Conservation (phyloP, 192 early-diverging fungal species). For the Jimgerdemannia lactiflua region DNA sequence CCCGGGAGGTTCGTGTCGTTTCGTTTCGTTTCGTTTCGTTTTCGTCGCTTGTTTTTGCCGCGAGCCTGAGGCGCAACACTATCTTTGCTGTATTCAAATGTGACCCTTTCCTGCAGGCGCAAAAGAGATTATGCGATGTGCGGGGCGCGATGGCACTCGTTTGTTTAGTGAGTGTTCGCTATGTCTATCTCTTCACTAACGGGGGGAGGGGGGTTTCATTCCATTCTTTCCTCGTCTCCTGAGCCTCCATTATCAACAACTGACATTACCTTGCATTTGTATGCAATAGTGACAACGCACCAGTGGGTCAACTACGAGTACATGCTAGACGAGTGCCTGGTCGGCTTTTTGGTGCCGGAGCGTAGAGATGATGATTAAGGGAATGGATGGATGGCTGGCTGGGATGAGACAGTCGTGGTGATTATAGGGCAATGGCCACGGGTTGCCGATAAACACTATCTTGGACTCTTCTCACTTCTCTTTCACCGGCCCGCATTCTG, state of each 20-base stretch:
- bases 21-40: background rate
- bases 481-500: no score
- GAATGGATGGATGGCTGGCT: no score
- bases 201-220: background rate
- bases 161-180: constrained; percentile 66
- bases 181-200: background rate
- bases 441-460: no score
- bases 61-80: constrained; percentile 38
- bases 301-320: constrained; percentile 95
- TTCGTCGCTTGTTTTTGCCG: constrained; percentile 4
- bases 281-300: constrained; percentile 63
- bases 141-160: constrained; percentile 91
- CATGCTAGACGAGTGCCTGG: constrained; percentile 79
- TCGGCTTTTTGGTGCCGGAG: constrained; percentile 54
- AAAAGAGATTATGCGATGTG: constrained; percentile 72
- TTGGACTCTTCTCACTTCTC: no score
- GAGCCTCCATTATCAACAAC: no score
- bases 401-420: no score
- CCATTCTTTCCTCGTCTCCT: background rate
- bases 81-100: background rate
- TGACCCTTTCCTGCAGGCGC: constrained; percentile 23
- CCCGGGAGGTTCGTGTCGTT: constrained; percentile 67
- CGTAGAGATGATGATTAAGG: background rate
- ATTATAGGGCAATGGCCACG: no score
- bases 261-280: background rate